Evolutionary conservation across 1,284 basidiomycete genomes (phyloP), one percentile per base, ranked within the genome.

Genomic region (Trametes polyzona): DNA sequence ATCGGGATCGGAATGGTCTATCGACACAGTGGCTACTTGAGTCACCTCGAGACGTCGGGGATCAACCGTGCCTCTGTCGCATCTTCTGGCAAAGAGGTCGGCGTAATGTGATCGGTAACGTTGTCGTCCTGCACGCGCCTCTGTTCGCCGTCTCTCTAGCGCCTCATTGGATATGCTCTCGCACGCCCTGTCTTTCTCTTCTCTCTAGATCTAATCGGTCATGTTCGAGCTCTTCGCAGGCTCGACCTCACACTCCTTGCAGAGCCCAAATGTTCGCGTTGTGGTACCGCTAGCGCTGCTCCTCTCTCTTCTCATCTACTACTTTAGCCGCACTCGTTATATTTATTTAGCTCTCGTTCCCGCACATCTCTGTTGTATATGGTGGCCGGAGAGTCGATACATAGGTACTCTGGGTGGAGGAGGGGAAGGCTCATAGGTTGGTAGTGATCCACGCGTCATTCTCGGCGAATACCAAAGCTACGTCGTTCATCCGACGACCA

Each of bases 1-100:
- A 72, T 69, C 10, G 70, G 70, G 5, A 71, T 67, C 37, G 70
- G 69, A 2, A 72, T 72, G 69, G 55, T 54, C 27, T 72, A 72
- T 37, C 62, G 70, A 10, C 65, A 63, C 37, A 67, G 66, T 49
- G 65, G 66, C 23, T 68, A 70, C 51, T 52, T 65, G 48, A 67
- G 66, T 52, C 59, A 64, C 47, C 59, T 65, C 43, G 65, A 63
- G 51, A 57, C 62, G 32, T 61, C 64, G 35, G 49, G 65, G 23
- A 58, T 64, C 53, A 61, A 59, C 26, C 61, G 57, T 27, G 42
- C 59, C 43, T 64, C 65, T 10, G 54, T 64, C 36, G 51, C 56
- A 8, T 65, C 65, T 12, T 55, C 61, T 3, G 54, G 61, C n/a
- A 53, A 59, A 32, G 58, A 55, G 35, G 57, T 57, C 35, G 57